Conservation (phyloP, 2,329 filamentous ascomycete species). For the Colletotrichum lupini region DNA sequence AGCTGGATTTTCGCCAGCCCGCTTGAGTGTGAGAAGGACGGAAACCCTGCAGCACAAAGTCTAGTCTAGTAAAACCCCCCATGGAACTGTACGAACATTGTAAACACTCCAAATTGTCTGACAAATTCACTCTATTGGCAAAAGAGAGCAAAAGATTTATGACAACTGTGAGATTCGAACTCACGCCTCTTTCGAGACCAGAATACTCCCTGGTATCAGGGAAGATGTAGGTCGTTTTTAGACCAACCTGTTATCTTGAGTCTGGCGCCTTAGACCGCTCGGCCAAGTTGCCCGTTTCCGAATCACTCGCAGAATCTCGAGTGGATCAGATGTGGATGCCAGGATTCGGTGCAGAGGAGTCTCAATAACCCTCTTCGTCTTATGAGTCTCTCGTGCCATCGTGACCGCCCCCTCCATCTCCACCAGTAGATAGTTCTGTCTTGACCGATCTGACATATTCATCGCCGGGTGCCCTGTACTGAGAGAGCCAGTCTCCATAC, state of each 20-base stretch:
- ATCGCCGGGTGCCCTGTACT: background rate
- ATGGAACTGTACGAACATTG: no score
- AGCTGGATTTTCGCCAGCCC: no score
- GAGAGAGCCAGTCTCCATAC: no score
- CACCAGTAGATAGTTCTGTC: background rate
- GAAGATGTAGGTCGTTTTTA: background rate
- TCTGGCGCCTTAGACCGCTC: slow-evolving; percentile 37
- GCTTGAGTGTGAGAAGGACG: no score
- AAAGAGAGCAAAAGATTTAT: background rate
- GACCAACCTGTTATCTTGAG: slow-evolving; percentile 18
- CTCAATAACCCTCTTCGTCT: background rate
- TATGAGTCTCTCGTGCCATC: no score
- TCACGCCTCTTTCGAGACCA: slow-evolving; percentile 36
- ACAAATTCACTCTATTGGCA: background rate
- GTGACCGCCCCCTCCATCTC: no score
- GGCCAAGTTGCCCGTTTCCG: slow-evolving; percentile 27
- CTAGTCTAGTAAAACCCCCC: no score
- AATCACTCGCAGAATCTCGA: background rate
- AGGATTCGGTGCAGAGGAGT: accelerated
- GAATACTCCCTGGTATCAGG: slow-evolving; percentile 18
- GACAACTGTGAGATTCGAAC: slow-evolving; percentile 37
- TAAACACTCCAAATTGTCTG: no score
- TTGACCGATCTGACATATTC: background rate
- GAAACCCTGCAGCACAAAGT: no score
- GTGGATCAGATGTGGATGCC: background rate